These are phyloP conservation scores for Botrytis paeoniae DNA, from an alignment of 2,329 filamentous ascomycete genomes.

Conservation along the genomic window DNA sequence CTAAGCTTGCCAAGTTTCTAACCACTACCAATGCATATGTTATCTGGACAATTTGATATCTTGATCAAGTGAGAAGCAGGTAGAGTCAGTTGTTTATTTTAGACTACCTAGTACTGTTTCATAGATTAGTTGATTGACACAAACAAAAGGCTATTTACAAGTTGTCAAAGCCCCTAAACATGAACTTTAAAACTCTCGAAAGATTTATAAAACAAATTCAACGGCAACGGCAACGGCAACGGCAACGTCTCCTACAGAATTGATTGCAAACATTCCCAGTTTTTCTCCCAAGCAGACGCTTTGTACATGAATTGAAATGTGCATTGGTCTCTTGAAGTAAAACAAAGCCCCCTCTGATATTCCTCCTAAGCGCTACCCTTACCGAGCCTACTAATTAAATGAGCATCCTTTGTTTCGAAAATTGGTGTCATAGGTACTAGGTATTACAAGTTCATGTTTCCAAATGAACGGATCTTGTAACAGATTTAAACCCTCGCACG, in stretches of 20 bases:
- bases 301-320: not conserved
- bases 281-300: not conserved
- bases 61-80: not conserved
- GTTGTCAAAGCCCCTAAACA: not conserved
- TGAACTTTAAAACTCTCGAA: not conserved
- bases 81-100: not conserved
- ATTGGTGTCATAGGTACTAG: not conserved
- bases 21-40: not conserved
- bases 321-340: not conserved
- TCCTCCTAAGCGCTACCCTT: conserved; percentile 1
- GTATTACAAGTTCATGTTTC: conserved; percentile 3
- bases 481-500: conserved; percentile 5
- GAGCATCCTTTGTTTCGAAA: conserved; percentile 18
- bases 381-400: not conserved
- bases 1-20: not conserved
- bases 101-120: not conserved
- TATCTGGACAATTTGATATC: not conserved
- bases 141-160: not conserved
- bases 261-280: not conserved
- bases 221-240: not conserved
- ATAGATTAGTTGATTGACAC: not conserved
- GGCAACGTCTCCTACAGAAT: not conserved
- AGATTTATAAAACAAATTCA: not conserved
- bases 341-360: not conserved
- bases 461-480: conserved; percentile 16